phyloP scores from a whole-genome alignment of 1,139 yeast genomes.

The Saccharomyces hybrid region DNA sequence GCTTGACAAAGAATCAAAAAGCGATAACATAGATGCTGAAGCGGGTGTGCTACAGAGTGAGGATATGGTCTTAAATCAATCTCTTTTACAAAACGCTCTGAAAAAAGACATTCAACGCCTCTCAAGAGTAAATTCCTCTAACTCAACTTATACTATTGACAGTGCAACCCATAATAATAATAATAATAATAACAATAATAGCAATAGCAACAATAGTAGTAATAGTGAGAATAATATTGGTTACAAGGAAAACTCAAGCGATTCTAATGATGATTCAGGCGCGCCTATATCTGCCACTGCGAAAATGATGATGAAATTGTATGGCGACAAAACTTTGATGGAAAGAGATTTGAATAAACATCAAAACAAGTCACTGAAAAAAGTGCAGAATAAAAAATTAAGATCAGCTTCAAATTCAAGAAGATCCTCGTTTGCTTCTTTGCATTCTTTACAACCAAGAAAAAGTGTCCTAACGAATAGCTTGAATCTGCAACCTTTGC shows the following conservation, averaged over 20 bases:
- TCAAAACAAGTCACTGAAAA: conserved; percentile 6
- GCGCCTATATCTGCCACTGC: conserved; percentile 15
- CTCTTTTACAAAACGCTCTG: conserved; percentile 17
- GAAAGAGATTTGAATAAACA: conserved; percentile 3
- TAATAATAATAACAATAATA: background rate
- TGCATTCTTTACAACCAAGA: background rate
- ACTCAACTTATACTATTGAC: conserved; percentile 6
- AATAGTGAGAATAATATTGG: conserved; percentile 4
- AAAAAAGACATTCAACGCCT: conserved; percentile 18
- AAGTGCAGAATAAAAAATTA: conserved; percentile 1
- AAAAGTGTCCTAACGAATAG: conserved; percentile 1
- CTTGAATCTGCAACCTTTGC: conserved; percentile 5
- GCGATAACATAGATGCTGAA: conserved; percentile 14
- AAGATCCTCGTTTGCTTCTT: background rate
- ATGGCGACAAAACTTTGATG: conserved; percentile 11
- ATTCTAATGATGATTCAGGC: background rate
- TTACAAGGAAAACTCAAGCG: background rate
- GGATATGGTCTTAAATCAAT: conserved; percentile 23
- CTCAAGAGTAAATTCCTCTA: conserved; percentile 10
- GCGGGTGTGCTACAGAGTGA: conserved; percentile 20
- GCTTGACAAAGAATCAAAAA: background rate
- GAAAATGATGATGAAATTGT: conserved; percentile 14
- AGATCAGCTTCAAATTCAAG: background rate
- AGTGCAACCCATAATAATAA: conserved; percentile 12
- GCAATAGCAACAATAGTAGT: conserved; percentile 3